Evolutionary conservation across 148 eudicot genomes (phyloP).

Genomic region (Amaranthus hypochondriacus): DNA sequence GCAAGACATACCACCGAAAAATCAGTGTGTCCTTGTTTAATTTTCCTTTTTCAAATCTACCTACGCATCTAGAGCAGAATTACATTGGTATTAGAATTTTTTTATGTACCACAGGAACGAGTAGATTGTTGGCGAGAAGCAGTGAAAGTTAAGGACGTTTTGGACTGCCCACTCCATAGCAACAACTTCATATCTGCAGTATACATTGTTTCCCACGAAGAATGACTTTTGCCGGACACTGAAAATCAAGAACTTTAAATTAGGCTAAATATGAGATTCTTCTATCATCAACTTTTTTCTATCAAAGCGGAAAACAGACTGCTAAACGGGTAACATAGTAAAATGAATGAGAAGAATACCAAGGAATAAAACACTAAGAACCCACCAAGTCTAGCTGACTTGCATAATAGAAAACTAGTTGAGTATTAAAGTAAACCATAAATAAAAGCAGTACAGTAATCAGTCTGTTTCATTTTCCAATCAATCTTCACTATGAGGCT

Average conservation of each 20-base stretch:
- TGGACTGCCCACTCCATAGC: slow-evolving; percentile 99
- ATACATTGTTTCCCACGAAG: slow-evolving; percentile 44
- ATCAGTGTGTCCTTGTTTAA: no score
- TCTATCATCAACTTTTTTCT: neutral
- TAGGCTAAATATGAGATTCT: neutral
- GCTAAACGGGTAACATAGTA: neutral
- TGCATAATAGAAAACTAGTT: neutral
- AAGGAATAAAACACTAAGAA: neutral
- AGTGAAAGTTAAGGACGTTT: slow-evolving; percentile 79
- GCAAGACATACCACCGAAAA: no score
- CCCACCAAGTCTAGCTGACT: neutral
- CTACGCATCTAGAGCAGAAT: neutral
- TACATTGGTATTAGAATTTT: neutral
- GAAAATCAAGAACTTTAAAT: slow-evolving; percentile 23
- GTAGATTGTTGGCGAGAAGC: slow-evolving; percentile 74
- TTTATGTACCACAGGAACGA: slow-evolving; percentile 74
- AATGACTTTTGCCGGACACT: slow-evolving; percentile 62
- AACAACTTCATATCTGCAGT: slow-evolving; percentile 76
- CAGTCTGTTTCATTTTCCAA: neutral
- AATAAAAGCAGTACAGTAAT: neutral
- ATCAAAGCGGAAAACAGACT: neutral
- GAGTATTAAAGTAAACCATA: neutral
- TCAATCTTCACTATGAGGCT: neutral
- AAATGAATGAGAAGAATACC: neutral
- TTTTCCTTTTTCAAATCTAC: no score